Percentiles rank a stretch among this genome's conserved stretches.
Evolutionary conservation across 2,329 filamentous ascomycete genomes (phyloP).

Genomic region (Leptographium lundbergii): DNA sequence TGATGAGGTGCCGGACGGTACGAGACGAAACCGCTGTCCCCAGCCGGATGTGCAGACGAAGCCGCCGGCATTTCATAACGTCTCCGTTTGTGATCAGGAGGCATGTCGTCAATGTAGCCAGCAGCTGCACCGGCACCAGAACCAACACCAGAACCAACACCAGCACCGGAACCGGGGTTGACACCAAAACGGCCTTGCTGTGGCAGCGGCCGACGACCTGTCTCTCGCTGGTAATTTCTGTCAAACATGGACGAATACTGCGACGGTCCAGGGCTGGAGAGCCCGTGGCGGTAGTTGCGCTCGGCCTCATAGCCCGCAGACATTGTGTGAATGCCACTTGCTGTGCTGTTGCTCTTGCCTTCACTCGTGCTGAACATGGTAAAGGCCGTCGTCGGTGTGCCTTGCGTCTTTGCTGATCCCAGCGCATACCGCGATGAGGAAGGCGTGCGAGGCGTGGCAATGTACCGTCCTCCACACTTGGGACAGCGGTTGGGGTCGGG

Average conservation of each 20-base stretch:
- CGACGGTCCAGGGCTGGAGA: conserved; percentile 1
- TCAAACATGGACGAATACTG: background rate
- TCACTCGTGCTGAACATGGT: background rate
- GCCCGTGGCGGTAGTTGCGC: conserved; percentile 18
- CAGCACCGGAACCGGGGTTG: background rate
- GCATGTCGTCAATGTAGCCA: conserved; percentile 24
- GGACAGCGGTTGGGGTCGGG: conserved; percentile 44
- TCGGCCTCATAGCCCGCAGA: conserved; percentile 14
- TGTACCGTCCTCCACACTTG: conserved; percentile 59
- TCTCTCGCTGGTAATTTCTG: background rate
- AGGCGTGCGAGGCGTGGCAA: conserved; percentile 49
- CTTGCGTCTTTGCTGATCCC: background rate
- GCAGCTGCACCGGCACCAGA: background rate
- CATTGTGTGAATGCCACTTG: conserved; percentile 13
- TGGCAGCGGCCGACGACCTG: conserved; percentile 5
- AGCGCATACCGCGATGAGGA: conserved; percentile 24
- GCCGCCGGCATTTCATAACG: conserved; percentile 32
- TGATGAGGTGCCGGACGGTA: background rate
- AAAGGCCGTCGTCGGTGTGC: background rate
- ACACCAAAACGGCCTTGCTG: background rate
- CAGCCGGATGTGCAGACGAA: conserved; percentile 11
- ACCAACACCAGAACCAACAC: background rate
- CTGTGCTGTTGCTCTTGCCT: conserved; percentile 15
- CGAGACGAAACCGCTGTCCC: background rate
- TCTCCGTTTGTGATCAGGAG: conserved; percentile 49